phyloP scores from a whole-genome alignment of 768 basidiomycete species.

The Tylopilus balloui region DNA sequence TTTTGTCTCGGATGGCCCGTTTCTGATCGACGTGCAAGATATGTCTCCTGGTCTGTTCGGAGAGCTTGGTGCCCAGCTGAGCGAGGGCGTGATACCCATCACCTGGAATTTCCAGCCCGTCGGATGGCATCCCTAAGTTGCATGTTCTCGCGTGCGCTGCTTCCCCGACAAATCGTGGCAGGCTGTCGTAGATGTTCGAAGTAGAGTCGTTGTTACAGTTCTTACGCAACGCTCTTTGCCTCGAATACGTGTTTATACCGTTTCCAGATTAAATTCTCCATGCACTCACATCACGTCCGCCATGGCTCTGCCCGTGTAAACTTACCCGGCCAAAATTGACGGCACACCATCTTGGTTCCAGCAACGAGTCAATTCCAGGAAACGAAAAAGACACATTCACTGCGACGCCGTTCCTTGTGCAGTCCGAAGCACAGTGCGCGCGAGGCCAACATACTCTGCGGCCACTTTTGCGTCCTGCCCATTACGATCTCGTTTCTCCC shows the following conservation, averaged over 20 bases:
- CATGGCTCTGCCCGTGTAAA: too few relatives aligned
- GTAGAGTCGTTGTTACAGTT: not conserved
- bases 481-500: conserved; percentile 70
- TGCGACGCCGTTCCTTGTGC: conserved; percentile 19
- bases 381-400: not conserved
- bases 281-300: too few relatives aligned
- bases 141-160: too few relatives aligned
- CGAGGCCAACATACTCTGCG: conserved; percentile 61
- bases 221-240: too few relatives aligned
- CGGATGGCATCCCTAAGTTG: not conserved
- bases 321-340: too few relatives aligned
- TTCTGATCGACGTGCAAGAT: not conserved
- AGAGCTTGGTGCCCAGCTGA: not conserved
- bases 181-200: not conserved
- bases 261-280: too few relatives aligned
- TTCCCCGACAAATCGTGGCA: too few relatives aligned
- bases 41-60: not conserved
- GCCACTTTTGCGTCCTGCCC: conserved; percentile 44
- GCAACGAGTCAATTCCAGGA: not conserved
- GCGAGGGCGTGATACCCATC: not conserved
- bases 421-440: conserved; percentile 58
- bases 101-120: not conserved
- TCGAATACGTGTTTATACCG: too few relatives aligned
- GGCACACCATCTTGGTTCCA: not conserved
- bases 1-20: not conserved